These are phyloP conservation scores for Immersiporthe knoxdaviesiana DNA, from an alignment of 2,329 filamentous ascomycete species.

Conservation along the genomic window DNA sequence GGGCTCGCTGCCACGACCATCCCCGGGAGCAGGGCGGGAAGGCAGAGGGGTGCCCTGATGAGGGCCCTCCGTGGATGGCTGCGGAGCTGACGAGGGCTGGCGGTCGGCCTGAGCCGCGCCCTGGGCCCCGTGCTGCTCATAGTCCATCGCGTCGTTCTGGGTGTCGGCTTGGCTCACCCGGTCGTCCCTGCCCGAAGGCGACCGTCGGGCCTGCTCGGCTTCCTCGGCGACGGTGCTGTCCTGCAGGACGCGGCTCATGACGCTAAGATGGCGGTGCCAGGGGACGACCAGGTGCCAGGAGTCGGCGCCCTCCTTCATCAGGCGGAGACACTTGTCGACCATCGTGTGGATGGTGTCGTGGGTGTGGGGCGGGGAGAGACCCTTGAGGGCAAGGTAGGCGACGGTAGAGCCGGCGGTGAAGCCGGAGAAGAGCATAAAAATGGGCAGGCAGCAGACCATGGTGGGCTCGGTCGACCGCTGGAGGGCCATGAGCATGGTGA, in stretches of 20 bases:
- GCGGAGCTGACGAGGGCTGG: constrained; percentile 34
- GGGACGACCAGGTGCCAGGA: constrained; percentile 63
- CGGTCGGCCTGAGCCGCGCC: constrained; percentile 41
- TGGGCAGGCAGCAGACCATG: constrained; percentile 61
- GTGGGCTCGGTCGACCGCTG: constrained; percentile 62
- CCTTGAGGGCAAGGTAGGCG: constrained; percentile 65
- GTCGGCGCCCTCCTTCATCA: constrained; percentile 62
- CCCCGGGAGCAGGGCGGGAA: constrained; percentile 33
- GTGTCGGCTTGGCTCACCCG: constrained; percentile 58
- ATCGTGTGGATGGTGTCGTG: constrained; percentile 61
- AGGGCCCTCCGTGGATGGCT: background rate
- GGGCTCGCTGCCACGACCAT: constrained; percentile 57
- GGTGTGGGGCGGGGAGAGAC: constrained; percentile 58
- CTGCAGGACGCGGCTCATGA: constrained; percentile 64
- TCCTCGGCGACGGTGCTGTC: constrained; percentile 51
- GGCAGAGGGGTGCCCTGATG: constrained; percentile 30
- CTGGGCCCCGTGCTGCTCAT: constrained; percentile 50
- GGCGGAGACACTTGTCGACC: constrained; percentile 60
- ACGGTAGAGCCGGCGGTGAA: constrained; percentile 65
- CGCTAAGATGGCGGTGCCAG: constrained; percentile 62
- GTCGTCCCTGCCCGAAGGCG: constrained; percentile 58
- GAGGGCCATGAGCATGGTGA: constrained; percentile 58
- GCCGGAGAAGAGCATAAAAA: constrained; percentile 66
- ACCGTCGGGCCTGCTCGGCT: constrained; percentile 36
- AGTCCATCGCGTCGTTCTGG: constrained; percentile 61